Conservation (phyloP, 2,329 filamentous ascomycete species). For the Neopestalotiopsis clavispora region DNA sequence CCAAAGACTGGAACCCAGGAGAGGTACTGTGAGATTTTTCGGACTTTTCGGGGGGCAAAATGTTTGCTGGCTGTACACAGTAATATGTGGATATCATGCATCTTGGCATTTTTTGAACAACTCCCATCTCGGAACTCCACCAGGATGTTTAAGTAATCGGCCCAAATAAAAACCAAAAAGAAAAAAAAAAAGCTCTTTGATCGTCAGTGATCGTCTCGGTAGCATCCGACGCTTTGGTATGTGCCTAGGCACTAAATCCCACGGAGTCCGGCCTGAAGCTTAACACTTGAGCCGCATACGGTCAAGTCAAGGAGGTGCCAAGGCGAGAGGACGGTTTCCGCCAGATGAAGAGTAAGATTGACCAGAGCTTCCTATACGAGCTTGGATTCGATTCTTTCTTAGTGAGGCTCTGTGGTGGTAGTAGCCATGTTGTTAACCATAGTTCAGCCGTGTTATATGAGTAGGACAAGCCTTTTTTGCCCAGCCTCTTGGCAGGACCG, state of each 20-base stretch:
- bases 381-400: neutral
- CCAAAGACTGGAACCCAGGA: neutral
- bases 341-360: neutral
- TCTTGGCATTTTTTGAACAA: too few species aligned
- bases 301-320: neutral
- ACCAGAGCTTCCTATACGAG: neutral
- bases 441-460: neutral
- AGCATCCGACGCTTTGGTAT: neutral
- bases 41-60: neutral
- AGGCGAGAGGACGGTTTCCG: neutral
- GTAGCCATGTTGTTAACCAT: too few species aligned
- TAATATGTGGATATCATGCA: too few species aligned
- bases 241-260: neutral
- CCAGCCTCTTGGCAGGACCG: conserved; percentile 11
- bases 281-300: neutral
- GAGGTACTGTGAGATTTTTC: neutral
- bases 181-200: neutral
- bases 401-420: neutral
- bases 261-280: neutral
- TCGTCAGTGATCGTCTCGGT: neutral
- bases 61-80: too few species aligned
- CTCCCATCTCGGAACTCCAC: too few species aligned
- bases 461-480: neutral
- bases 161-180: neutral
- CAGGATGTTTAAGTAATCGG: too few species aligned